phyloP scores from a whole-genome alignment of 2,329 filamentous ascomycete genomes.

The Botryotinia narcissicola region DNA sequence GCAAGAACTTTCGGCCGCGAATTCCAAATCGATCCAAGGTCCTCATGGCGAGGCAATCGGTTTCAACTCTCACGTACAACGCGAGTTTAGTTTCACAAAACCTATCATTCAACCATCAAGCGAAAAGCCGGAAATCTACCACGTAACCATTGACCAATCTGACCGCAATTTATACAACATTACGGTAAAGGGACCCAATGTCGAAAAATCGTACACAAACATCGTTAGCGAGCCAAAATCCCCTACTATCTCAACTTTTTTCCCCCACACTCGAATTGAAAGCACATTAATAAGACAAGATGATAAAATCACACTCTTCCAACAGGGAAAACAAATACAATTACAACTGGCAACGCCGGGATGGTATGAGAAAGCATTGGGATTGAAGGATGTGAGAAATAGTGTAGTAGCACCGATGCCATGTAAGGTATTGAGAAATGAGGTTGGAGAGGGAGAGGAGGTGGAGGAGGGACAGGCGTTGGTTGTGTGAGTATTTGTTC shows the following conservation, averaged over 20 bases:
- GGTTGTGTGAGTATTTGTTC: slow-evolving; percentile 63
- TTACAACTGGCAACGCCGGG: slow-evolving; percentile 58
- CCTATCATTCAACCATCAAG: slow-evolving; percentile 8
- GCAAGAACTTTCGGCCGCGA: slow-evolving; percentile 43
- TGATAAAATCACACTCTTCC: slow-evolving; percentile 73
- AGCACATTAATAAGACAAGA: slow-evolving; percentile 70
- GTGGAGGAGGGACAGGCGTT: slow-evolving; percentile 85
- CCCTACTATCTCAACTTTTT: slow-evolving; percentile 65
- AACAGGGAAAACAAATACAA: slow-evolving; percentile 59
- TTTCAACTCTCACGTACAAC: slow-evolving; percentile 41
- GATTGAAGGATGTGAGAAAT: slow-evolving; percentile 74
- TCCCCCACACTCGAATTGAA: slow-evolving; percentile 74
- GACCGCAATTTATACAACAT: slow-evolving; percentile 41
- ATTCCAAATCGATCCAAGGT: slow-evolving; percentile 35
- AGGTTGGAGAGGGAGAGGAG: slow-evolving; percentile 75
- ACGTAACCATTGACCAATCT: slow-evolving; percentile 36
- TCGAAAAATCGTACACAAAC: slow-evolving; percentile 39
- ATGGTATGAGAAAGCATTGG: slow-evolving; percentile 87
- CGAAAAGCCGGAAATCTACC: slow-evolving; percentile 23
- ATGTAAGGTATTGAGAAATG: slow-evolving; percentile 89
- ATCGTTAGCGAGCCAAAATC: slow-evolving; percentile 50
- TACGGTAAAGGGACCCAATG: slow-evolving; percentile 48
- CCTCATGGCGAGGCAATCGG: slow-evolving; percentile 51
- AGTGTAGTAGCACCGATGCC: slow-evolving; percentile 94
- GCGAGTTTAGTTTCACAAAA: slow-evolving; percentile 34